Evolutionary conservation across 148 eudicot genomes (phyloP), one percentile per base, ranked within the genome.

Genomic region (Hydrangea macrophylla): DNA sequence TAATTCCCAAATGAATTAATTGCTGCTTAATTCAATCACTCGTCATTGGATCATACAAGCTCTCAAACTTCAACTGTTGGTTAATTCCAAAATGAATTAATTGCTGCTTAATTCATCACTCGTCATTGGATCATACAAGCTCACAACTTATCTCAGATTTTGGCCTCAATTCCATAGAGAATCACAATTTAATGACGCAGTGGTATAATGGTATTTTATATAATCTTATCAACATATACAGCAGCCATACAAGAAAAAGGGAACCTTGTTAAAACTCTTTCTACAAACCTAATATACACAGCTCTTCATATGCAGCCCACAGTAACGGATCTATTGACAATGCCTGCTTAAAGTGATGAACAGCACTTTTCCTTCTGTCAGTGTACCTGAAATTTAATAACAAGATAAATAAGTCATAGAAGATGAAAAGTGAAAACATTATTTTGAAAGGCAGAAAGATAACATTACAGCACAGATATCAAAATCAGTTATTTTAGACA

Each of bases 281-380:
- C 10, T 5, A 60, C 81, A 65, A 73, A 91, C 99, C 99, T 83
- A 95, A 89, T 51, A 79, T 59, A 75, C 97, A 95, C 6, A 95
- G 85, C 76, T 91, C 97, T 69, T 95, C 99, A 72, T 91, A 91
- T 60, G 99, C 99, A 69, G 90, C 87, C 99, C 99, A 95, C 70
- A 89, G 73, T 62, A 95, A 76, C 15, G 97, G 97, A 86, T 95
- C 96, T 64, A 89, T 57, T 39, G 86, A 85, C 67, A 95, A 78
- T 36, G 97, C 97, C 82, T 85, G 99, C 78, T 85, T 89, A 73
- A 95, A 91, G 79, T 91, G 99, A 87, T 79, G 84, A 75, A 82
- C 69, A 24, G 97, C 97, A 78, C 70, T 83, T 75, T 84, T 78
- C 74, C 76, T 73, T 75, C 99, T 79, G 73, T 95, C 97, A 65